phyloP scores from a whole-genome alignment of 1,139 yeast genomes.

The Ogataea hybrid region DNA sequence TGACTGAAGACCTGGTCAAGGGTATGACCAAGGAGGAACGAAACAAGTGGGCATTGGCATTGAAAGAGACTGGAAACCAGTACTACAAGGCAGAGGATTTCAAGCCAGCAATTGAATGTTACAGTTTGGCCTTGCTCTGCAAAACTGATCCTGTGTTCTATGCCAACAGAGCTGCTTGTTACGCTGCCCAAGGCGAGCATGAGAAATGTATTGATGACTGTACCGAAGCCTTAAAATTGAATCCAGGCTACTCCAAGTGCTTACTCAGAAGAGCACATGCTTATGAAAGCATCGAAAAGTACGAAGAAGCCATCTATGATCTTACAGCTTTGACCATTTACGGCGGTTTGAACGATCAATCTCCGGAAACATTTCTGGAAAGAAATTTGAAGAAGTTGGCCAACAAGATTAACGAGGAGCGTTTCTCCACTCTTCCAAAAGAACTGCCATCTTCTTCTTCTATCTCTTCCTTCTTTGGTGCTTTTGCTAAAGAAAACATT shows the following conservation, averaged over 20 bases:
- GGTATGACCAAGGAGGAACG: conserved; percentile 51
- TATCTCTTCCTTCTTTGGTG: conserved; percentile 81
- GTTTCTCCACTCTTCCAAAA: conserved; percentile 49
- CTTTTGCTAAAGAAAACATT: conserved; percentile 43
- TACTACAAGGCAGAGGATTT: conserved; percentile 68
- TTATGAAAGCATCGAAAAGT: conserved; percentile 75
- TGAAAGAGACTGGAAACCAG: conserved; percentile 89
- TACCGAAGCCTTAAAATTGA: conserved; percentile 76
- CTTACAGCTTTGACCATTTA: conserved; percentile 78
- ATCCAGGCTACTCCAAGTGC: conserved; percentile 91
- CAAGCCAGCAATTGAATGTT: conserved; percentile 71
- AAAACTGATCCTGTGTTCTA: conserved; percentile 83
- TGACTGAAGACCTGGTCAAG: conserved; percentile 46
- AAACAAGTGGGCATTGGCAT: conserved; percentile 67
- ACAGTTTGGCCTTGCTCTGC: conserved; percentile 72
- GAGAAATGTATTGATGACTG: conserved; percentile 87
- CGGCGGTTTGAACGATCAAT: conserved; percentile 76
- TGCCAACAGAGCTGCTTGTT: conserved; percentile 95
- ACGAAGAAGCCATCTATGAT: conserved; percentile 87
- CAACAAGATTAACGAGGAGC: conserved; percentile 59
- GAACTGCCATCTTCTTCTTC: conserved; percentile 84
- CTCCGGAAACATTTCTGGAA: conserved; percentile 81
- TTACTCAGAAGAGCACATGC: conserved; percentile 80
- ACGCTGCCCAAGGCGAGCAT: conserved; percentile 74
- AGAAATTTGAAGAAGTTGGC: conserved; percentile 81